Conservation (phyloP, 108 stramenopile genomes). For the Parietichytrium sp. region DNA sequence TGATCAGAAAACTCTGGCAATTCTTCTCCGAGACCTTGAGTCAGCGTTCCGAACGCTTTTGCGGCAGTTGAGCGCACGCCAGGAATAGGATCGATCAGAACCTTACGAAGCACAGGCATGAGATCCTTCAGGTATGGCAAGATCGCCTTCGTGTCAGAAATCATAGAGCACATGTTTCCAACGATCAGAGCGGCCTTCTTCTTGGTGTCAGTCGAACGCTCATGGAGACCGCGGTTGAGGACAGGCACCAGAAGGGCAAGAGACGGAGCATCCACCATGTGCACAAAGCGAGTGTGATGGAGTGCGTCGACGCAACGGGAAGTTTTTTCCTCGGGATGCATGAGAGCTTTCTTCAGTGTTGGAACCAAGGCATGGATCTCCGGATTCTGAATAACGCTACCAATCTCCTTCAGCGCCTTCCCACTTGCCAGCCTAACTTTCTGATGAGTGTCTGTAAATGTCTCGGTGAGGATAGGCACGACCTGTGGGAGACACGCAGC, state of each 20-base stretch:
- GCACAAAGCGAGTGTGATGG: slow-evolving; percentile 82
- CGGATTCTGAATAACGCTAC: slow-evolving; percentile 90
- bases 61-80: slow-evolving; percentile 88
- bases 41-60: slow-evolving; percentile 86
- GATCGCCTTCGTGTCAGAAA: slow-evolving; percentile 88
- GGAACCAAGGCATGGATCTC: slow-evolving; percentile 80
- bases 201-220: slow-evolving; percentile 85
- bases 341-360: slow-evolving; percentile 79
- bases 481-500: slow-evolving; percentile 89
- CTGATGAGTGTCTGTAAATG: slow-evolving; percentile 93
- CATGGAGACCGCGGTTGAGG: slow-evolving; percentile 88
- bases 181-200: slow-evolving; percentile 96
- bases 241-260: slow-evolving; percentile 99
- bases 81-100: slow-evolving; percentile 85
- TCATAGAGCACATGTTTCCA: slow-evolving; percentile 97
- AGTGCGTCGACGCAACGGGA: slow-evolving; percentile 74
- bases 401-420: slow-evolving; percentile 88
- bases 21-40: slow-evolving; percentile 75
- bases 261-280: slow-evolving; percentile 93
- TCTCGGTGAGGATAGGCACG: slow-evolving; percentile 91
- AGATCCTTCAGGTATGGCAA: slow-evolving; percentile 92
- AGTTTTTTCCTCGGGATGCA: slow-evolving; percentile 79
- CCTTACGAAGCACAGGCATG: slow-evolving; percentile 86
- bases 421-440: slow-evolving; percentile 87
- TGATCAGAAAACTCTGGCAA: slow-evolving; percentile 83